Percentiles rank a stretch among this genome's conserved stretches.
These are phyloP conservation scores for Orbilia javanica DNA, from an alignment of 2,329 filamentous ascomycete genomes.

Conservation along the genomic window DNA sequence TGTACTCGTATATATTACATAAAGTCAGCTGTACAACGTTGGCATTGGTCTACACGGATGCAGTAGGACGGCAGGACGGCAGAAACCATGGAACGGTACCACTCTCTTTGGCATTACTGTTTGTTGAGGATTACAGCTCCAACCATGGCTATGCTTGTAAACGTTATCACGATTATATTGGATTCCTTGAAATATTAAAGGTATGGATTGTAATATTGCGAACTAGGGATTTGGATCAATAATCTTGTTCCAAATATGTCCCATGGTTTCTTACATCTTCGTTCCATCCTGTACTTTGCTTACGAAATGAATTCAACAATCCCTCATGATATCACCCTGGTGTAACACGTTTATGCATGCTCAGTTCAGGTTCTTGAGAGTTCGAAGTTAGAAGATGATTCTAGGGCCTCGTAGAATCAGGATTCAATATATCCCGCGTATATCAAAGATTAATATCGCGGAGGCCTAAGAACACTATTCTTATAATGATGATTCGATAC, in stretches of 20 bases:
- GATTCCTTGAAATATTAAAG: constrained; percentile 5
- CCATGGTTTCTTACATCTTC: constrained; percentile 1
- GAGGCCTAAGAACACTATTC: neutral
- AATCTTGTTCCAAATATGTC: constrained; percentile 29
- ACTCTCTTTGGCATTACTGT: neutral
- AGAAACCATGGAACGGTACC: constrained; percentile 15
- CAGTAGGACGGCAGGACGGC: constrained; percentile 21
- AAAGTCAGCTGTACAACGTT: constrained; percentile 20
- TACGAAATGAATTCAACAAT: constrained; percentile 5
- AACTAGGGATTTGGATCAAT: neutral
- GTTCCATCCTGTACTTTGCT: constrained; percentile 7
- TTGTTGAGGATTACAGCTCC: neutral
- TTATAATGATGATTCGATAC: neutral
- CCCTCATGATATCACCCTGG: constrained; percentile 27
- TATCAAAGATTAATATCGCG: neutral
- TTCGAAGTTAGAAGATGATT: constrained; percentile 29
- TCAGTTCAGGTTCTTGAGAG: constrained; percentile 16
- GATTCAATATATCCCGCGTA: neutral
- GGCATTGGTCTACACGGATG: constrained; percentile 6
- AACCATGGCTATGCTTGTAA: constrained; percentile 21
- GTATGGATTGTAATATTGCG: constrained; percentile 9
- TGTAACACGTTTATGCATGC: constrained; percentile 26
- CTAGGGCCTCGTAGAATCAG: constrained; percentile 24
- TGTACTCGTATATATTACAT: constrained; percentile 14
- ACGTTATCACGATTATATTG: constrained; percentile 11